phyloP scores from a whole-genome alignment of 2,329 filamentous ascomycete species.

The Chalaropsis ovoidea region DNA sequence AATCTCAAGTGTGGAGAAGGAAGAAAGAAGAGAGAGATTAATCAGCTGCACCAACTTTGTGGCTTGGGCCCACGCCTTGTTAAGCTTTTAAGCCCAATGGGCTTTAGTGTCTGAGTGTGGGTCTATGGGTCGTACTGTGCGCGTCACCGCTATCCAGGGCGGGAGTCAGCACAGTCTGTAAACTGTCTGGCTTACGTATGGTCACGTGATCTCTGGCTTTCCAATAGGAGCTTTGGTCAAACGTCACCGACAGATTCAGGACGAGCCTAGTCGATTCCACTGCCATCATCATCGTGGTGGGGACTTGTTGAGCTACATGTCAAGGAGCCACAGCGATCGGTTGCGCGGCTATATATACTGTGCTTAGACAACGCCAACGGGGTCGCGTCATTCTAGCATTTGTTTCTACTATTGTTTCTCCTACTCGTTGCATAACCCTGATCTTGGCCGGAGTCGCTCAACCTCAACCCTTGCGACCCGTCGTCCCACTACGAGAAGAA shows the following conservation, averaged over 20 bases:
- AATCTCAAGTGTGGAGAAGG: conserved; percentile 8
- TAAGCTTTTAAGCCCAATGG: conserved; percentile 1
- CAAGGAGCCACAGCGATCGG: not conserved
- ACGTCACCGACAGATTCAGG: not conserved
- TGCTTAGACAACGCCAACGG: not conserved
- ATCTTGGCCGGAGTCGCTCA: not conserved
- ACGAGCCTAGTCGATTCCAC: not conserved
- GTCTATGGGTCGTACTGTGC: not conserved
- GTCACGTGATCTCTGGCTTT: not conserved
- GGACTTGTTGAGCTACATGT: not conserved
- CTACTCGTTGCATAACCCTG: not conserved
- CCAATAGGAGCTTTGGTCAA: conserved; percentile 1
- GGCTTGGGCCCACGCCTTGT: not conserved
- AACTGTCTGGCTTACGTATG: not conserved
- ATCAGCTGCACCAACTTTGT: conserved; percentile 13
- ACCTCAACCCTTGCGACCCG: not conserved
- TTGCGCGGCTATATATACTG: not conserved
- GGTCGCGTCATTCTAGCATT: too few species aligned
- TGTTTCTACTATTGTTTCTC: too few species aligned
- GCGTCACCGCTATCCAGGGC: not conserved
- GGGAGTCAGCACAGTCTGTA: not conserved
- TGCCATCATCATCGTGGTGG: not conserved
- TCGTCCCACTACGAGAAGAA: too few species aligned
- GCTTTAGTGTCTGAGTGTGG: not conserved
- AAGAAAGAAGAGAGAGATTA: conserved; percentile 8